Percentiles rank a stretch among this genome's conserved stretches.
These are phyloP conservation scores for Sclerotinia sclerotiorum DNA, from an alignment of 2,329 filamentous ascomycete species.

Conservation along the genomic window DNA sequence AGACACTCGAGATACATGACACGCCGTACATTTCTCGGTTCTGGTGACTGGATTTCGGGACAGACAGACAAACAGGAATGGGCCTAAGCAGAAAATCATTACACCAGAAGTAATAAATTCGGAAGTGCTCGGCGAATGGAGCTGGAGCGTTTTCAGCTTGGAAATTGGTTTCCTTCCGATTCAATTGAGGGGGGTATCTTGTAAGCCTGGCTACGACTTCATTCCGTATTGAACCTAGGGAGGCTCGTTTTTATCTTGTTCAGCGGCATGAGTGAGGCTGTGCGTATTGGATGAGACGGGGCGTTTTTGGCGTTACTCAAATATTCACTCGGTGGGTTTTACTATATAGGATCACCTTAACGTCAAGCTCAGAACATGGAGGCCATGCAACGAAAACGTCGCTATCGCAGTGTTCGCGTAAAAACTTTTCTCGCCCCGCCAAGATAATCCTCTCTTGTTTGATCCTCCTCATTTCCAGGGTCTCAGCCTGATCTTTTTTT, in stretches of 20 bases:
- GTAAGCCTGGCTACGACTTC: background rate
- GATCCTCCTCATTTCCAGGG: background rate
- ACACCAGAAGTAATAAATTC: slow-evolving; percentile 2
- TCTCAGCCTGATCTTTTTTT: no score
- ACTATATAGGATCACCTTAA: slow-evolving; percentile 19
- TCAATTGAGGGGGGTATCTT: background rate
- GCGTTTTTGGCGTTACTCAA: background rate
- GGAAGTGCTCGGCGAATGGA: background rate
- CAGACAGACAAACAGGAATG: no score
- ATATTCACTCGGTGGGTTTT: background rate
- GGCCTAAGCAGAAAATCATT: background rate
- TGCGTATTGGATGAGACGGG: background rate
- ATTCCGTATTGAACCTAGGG: slow-evolving; percentile 2
- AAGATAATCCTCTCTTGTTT: background rate
- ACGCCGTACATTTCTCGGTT: background rate
- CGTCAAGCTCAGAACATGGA: background rate
- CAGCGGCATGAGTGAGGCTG: background rate
- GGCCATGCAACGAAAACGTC: slow-evolving; percentile 4
- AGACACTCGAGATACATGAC: background rate
- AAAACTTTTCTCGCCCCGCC: background rate
- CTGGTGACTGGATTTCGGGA: background rate
- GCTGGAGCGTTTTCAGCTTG: slow-evolving; percentile 4
- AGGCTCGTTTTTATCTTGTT: background rate
- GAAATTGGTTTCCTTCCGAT: background rate
- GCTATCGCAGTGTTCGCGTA: background rate